These are phyloP conservation scores for Blastobotrys illinoisensis DNA, from an alignment of 1,139 yeast species.

Conservation along the genomic window DNA sequence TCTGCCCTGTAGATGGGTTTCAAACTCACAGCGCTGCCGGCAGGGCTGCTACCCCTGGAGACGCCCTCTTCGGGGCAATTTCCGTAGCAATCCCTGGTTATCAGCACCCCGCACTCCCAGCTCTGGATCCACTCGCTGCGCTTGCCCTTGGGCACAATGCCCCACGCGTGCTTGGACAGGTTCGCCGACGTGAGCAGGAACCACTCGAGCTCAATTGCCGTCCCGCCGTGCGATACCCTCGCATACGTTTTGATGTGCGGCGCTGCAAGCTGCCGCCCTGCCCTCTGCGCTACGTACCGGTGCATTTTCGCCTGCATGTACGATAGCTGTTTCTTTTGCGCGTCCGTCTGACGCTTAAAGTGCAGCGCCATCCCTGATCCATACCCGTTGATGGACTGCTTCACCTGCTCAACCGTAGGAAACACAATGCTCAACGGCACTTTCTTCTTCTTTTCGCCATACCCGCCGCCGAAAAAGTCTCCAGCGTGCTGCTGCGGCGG, in stretches of 20 bases:
- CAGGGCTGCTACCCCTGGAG: background rate
- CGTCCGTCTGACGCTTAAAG: conserved; percentile 20
- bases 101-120: conserved; percentile 33
- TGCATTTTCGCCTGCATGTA: conserved; percentile 25
- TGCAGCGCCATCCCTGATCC: conserved; percentile 30
- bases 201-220: conserved; percentile 24
- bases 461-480: background rate
- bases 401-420: conserved; percentile 30
- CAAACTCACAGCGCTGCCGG: background rate
- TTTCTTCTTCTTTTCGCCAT: background rate
- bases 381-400: conserved; percentile 30
- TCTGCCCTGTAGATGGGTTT: background rate
- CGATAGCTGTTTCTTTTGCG: conserved; percentile 21
- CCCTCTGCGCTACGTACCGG: conserved; percentile 27
- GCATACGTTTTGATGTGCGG: conserved; percentile 36
- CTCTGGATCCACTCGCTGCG: conserved; percentile 27
- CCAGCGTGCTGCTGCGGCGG: background rate
- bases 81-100: conserved; percentile 13
- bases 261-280: conserved; percentile 30
- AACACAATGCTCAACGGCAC: conserved; percentile 21
- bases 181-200: conserved; percentile 33
- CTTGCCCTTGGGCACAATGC: conserved; percentile 19
- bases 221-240: conserved; percentile 12
- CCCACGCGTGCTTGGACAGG: conserved; percentile 36
- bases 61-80: conserved; percentile 4